Evolutionary conservation across 2,329 filamentous ascomycete species (phyloP), one percentile per base, ranked within the genome.

Genomic region (Colletotrichum trifolii): DNA sequence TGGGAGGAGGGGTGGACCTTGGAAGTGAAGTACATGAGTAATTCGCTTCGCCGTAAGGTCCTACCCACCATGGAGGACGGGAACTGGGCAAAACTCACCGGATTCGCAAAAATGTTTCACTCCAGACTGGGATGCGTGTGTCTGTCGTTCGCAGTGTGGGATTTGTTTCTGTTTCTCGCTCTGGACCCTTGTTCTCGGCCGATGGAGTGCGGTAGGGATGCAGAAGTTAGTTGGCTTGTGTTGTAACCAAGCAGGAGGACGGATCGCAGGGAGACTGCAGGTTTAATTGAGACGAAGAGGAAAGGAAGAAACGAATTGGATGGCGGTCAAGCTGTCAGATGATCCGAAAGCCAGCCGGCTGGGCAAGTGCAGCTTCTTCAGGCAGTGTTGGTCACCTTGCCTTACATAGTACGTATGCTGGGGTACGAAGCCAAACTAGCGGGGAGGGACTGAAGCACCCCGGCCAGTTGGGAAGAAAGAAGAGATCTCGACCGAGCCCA

Each of bases 381-480:
- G 25, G 25, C 25, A 25, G 25, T 25, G 25, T 25, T 25, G 25
- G 25, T 25, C 4, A 25, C 25, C 25, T 25, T 25, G 25, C 25
- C 25, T 62, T 64, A 46, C 17, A 17, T 17, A 17, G 17, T 17
- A 17, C 56, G 56, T 54, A 40, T 52, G 47, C 53, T 38, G 39
- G 47, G 58, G 43, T 48, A 53, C 36, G 53, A 56, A 56, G 48
- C 46, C 58, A 66, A 57, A 61, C 62, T 55, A 66, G 58, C 58
- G 47, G 58, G 55, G 55, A 43, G 49, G 36, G 33, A 54, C 38
- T 38, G 47, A 17, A 43, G 9, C 17, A 11, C 54, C 54, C 54
- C 35, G 55, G 40, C 25, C 43, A 15, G 42, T 54, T 46, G 42
- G 42, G 15, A 42, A 42, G 39, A 42, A 42, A 42, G 15, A 46